phyloP scores from a whole-genome alignment of 768 basidiomycete species.

The Gloeophyllum trabeum region DNA sequence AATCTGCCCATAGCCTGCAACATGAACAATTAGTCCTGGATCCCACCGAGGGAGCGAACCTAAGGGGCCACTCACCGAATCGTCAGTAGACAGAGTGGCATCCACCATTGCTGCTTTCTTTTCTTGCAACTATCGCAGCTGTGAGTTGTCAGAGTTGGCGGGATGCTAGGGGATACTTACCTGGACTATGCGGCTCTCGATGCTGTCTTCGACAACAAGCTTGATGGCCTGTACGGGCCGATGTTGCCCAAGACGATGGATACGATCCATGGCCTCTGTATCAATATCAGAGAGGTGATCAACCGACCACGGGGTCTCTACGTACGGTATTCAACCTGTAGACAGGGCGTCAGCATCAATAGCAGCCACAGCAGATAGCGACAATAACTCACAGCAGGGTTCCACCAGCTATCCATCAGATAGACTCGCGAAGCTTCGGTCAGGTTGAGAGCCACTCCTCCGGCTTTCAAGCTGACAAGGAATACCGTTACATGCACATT shows the following conservation, averaged over 20 bases:
- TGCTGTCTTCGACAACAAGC: slow-evolving; percentile 90
- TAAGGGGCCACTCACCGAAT: slow-evolving; percentile 51
- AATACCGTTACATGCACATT: slow-evolving; percentile 96
- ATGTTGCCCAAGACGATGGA: slow-evolving; percentile 91
- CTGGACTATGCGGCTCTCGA: slow-evolving; percentile 91
- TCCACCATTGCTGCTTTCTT: slow-evolving; percentile 96
- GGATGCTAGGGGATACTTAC: slow-evolving; percentile 20
- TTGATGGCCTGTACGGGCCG: slow-evolving; percentile 92
- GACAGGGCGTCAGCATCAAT: background rate
- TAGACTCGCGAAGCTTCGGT: slow-evolving; percentile 91
- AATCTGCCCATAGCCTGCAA: slow-evolving; percentile 82
- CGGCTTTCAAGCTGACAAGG: slow-evolving; percentile 91
- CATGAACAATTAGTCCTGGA: slow-evolving; percentile 7
- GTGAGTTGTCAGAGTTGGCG: background rate
- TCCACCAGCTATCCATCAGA: slow-evolving; percentile 99
- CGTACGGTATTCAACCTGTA: slow-evolving; percentile 70
- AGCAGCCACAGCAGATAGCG: background rate
- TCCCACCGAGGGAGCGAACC: background rate
- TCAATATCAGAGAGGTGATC: background rate
- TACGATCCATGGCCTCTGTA: slow-evolving; percentile 93
- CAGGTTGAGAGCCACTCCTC: slow-evolving; percentile 85
- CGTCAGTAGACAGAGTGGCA: slow-evolving; percentile 74
- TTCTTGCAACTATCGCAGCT: slow-evolving; percentile 61
- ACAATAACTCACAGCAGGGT: slow-evolving; percentile 62
- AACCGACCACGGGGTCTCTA: slow-evolving; percentile 8